phyloP scores from a whole-genome alignment of 2,329 filamentous ascomycete species.

The Neospermospora avenae region DNA sequence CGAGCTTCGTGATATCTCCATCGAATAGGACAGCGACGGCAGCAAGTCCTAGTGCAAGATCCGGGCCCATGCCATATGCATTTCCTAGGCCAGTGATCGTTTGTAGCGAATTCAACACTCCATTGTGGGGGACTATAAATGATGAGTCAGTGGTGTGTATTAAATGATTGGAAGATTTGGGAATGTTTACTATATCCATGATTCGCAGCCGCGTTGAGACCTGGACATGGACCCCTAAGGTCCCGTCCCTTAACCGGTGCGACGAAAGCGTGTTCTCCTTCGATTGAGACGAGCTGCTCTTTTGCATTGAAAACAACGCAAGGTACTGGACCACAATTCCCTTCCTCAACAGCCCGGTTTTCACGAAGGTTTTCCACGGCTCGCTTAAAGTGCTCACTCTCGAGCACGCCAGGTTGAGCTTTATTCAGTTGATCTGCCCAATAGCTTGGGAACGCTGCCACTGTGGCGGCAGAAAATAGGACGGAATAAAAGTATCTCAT shows the following conservation, averaged over 20 bases:
- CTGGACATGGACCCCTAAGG: constrained; percentile 19
- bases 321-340: constrained; percentile 13
- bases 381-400: background rate
- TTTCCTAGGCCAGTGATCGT: constrained; percentile 10
- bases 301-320: constrained; percentile 3
- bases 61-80: constrained; percentile 12
- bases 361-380: background rate
- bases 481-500: background rate
- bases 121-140: background rate
- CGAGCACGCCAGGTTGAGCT: background rate
- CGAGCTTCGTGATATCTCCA: constrained; percentile 8
- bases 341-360: background rate
- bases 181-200: constrained; percentile 33
- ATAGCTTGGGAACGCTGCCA: background rate
- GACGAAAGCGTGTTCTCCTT: constrained; percentile 11
- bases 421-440: background rate
- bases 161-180: background rate
- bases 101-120: background rate
- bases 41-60: constrained; percentile 8
- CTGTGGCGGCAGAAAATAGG: background rate
- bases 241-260: constrained; percentile 7
- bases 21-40: constrained; percentile 11
- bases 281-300: constrained; percentile 17
- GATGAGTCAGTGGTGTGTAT: background rate
- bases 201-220: constrained; percentile 40